Percentiles rank a stretch among this genome's conserved stretches.
These are phyloP conservation scores for Blastomyces parvus DNA, from an alignment of 2,329 filamentous ascomycete species.

Conservation along the genomic window DNA sequence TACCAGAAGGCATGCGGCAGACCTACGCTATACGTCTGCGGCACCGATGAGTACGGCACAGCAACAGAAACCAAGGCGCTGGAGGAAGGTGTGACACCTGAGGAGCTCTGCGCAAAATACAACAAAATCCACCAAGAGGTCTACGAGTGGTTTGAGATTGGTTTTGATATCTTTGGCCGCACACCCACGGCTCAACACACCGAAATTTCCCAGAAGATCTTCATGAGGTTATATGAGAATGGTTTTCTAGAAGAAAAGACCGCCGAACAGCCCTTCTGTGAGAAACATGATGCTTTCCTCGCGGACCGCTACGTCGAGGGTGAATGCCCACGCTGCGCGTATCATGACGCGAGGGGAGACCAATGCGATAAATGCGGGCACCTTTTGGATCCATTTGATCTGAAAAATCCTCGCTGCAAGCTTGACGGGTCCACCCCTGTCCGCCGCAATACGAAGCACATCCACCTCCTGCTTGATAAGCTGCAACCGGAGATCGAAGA, in stretches of 20 bases:
- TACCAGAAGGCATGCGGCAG: conserved; percentile 19
- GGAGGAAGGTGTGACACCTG: conserved; percentile 72
- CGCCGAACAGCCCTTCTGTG: conserved; percentile 84
- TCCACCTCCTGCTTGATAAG: conserved; percentile 79
- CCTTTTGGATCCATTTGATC: conserved; percentile 60
- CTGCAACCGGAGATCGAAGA: conserved; percentile 65
- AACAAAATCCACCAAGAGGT: conserved; percentile 81
- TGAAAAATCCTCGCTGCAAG: conserved; percentile 85
- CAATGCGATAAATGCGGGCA: conserved; percentile 68
- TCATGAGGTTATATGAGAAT: conserved; percentile 76
- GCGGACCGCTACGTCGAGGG: conserved; percentile 40
- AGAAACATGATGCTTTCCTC: conserved; percentile 52
- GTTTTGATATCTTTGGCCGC: conserved; percentile 88
- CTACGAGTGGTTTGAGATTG: conserved; percentile 93
- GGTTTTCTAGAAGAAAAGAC: conserved; percentile 79
- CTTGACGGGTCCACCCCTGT: conserved; percentile 75
- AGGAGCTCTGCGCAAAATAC: conserved; percentile 85
- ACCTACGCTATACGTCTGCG: conserved; percentile 38
- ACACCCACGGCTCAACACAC: conserved; percentile 86
- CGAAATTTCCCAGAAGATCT: conserved; percentile 86
- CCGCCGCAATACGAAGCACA: conserved; percentile 73
- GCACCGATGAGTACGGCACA: conserved; percentile 89
- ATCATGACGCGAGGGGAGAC: conserved; percentile 61
- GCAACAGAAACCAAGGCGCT: conserved; percentile 93
- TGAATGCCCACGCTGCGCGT: conserved; percentile 44